A percentile compares a stretch with the other conserved stretches of the same genome.
phyloP scores from a whole-genome alignment of 208 protist species.

The Blechomonas ayalai region DNA sequence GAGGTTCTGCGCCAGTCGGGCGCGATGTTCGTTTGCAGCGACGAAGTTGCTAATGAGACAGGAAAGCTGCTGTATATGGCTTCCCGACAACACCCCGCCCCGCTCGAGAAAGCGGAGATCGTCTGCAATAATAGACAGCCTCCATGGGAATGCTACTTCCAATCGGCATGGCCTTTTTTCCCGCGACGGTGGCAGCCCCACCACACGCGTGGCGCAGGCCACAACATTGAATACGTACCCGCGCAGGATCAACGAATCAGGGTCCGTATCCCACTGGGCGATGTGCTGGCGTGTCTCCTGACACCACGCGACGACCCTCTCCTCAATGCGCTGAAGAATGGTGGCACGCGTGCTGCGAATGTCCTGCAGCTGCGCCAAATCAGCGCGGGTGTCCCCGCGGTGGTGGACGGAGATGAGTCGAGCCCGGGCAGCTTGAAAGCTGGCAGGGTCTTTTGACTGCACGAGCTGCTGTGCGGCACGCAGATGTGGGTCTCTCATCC shows the following conservation, averaged over 20 bases:
- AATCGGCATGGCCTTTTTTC: conserved; percentile 3
- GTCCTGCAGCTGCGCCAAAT: conserved; percentile 39
- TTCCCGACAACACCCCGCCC: conserved; percentile 20
- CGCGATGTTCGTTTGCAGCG: conserved; percentile 45
- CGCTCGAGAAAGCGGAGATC: conserved; percentile 70
- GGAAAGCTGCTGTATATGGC: conserved; percentile 9
- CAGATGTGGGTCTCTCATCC: conserved; percentile 56
- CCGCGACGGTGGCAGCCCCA: neutral
- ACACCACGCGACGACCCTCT: conserved; percentile 45
- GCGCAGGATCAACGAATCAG: conserved; percentile 17
- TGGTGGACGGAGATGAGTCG: conserved; percentile 46
- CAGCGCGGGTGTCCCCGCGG: conserved; percentile 17
- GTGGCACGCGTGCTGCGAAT: conserved; percentile 50
- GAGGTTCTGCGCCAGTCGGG: conserved; percentile 64
- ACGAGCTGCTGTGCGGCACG: conserved; percentile 42
- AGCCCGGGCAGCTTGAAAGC: conserved; percentile 43
- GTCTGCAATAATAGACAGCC: conserved; percentile 19
- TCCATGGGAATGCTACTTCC: conserved; percentile 44
- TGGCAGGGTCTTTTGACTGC: conserved; percentile 20
- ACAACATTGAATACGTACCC: conserved; percentile 37
- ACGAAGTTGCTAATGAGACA: conserved; percentile 31
- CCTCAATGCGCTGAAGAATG: conserved; percentile 43
- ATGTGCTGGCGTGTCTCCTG: conserved; percentile 33
- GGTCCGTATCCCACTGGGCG: conserved; percentile 7
- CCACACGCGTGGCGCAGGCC: conserved; percentile 9